Evolutionary conservation across 371 early-diverging fungal genomes (phyloP), one percentile per base, ranked within the genome.

Genomic region (Choanephora cucurbitarum): DNA sequence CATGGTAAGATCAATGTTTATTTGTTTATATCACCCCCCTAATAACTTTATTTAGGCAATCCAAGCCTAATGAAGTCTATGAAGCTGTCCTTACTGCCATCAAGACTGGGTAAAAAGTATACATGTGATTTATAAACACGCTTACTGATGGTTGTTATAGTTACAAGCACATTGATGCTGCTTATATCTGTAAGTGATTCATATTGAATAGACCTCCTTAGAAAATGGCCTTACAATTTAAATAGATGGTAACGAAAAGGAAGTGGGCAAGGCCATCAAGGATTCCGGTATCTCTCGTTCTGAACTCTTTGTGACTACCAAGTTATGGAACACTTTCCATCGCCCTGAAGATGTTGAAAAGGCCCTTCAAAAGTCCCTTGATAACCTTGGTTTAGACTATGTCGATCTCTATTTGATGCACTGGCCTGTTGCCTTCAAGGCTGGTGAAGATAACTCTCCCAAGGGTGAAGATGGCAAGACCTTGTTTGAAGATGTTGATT

Each of bases 301-400:
- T 33, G 77, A 91, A 39, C 57, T 96, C 23, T 96, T 94, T 66
- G 68, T 95, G 49, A 94, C 94, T 9, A 88, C 91, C 58, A 97
- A 98, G 77, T 44, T 91, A 23, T 86, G 86, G 87, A 83, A 83
- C 60, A 80, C 72, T 32, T 59, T 66, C 49, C 85, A 84, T 51
- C 58, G 64, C 23, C 80, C 81, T 32, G 69, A 74, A 28, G 59
- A 80, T 52, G 82, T 85, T 17, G 66, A 72, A 14, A 57, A 74
- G 48, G 83, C 68, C 4, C 54, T 79, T 40, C 63, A 73, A 37
- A 53, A 53, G 11, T 81, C 86, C n/a, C 70, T 90, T 45, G 41
- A 64, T 22, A 73, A 85, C 31, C 72, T 91, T 42, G 72, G 71
- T 23, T 60, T 81, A 15, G 79, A 83, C 18, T 91, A 91, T 57